Base-by-base conservation (phyloP, 192 early-diverging fungal species). In the Mortierella claussenii region DNA sequence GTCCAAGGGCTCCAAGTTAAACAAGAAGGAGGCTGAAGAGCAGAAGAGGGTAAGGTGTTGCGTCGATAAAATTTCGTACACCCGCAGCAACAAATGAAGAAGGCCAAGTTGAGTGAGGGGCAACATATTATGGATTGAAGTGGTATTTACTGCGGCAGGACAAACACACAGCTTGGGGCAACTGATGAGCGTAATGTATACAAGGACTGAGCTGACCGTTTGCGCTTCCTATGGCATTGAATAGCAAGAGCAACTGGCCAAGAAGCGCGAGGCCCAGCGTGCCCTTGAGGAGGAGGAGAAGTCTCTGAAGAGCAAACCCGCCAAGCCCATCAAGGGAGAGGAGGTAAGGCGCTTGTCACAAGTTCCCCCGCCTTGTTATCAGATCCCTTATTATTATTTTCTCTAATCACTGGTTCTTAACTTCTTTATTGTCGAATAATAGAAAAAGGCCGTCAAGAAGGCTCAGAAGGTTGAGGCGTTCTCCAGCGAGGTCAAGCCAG, bases 1-100 rank as follows among this genome's bases (percentile, higher is more conserved):
- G 94, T 46, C 68, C 17, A 68, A 80, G 42, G 94, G 92, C 12
- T 76, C 92, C 45, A 95, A 95, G 65, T 69, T 47, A 52, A 82
- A 82, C 64, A 91, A 91, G 81, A 80, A 86, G 65, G 90, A 91
- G 44, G 80, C 69, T 54, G 86, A 89, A 17, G 79, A 78, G 20
- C 81, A 74, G n/a, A 87, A 83, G 67, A 85, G 81, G 63, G 85
- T 85, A 79, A n/a, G n/a, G n/a, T n/a, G n/a, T n/a, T n/a, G n/a
- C n/a, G n/a, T n/a, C n/a, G n/a, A n/a, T n/a, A n/a, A n/a, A 32
- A 52, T 32, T 32, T 15, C 24, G 2, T 32, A n/a, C n/a, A n/a
- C n/a, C n/a, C n/a, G n/a, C n/a, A n/a, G n/a, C n/a, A n/a, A n/a
- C n/a, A n/a, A n/a, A n/a, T n/a, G n/a, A n/a, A n/a, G n/a, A n/a